phyloP scores from a whole-genome alignment of 2,329 filamentous ascomycete species.

The Talaromyces sp. region DNA sequence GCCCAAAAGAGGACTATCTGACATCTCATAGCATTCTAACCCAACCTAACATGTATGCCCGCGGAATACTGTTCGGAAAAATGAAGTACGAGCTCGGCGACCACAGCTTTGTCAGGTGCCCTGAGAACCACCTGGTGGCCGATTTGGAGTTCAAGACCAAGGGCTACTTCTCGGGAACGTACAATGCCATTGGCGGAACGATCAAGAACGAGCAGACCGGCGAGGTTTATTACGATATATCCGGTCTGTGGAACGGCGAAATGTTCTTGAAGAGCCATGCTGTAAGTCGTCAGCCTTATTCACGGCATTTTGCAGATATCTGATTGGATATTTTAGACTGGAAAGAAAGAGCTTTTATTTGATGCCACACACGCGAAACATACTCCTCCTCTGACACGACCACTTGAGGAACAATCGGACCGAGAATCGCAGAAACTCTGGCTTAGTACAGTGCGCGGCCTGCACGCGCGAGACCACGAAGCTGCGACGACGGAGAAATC shows the following conservation, averaged over 20 bases:
- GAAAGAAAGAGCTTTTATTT: constrained; percentile 85
- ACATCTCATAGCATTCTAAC: constrained; percentile 66
- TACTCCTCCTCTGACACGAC: constrained; percentile 66
- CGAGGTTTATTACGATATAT: constrained; percentile 84
- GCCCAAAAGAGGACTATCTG: not conserved
- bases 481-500: constrained; percentile 91
- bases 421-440: constrained; percentile 87
- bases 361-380: constrained; percentile 75
- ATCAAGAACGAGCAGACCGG: constrained; percentile 87
- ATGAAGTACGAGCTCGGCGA: constrained; percentile 99
- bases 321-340: constrained; percentile 55
- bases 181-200: constrained; percentile 88
- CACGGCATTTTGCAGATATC: not conserved
- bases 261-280: constrained; percentile 85
- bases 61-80: constrained; percentile 94
- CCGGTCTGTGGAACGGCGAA: constrained; percentile 87
- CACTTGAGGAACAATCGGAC: constrained; percentile 79
- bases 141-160: constrained; percentile 99
- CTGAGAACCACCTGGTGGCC: constrained; percentile 77
- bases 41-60: constrained; percentile 98
- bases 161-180: constrained; percentile 92
- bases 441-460: constrained; percentile 73
- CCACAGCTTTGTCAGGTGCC: constrained; percentile 87
- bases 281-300: constrained; percentile 45
- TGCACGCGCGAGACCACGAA: constrained; percentile 80